These are phyloP conservation scores for Lasiodiplodia theobromae DNA, from an alignment of 2,329 filamentous ascomycete genomes.

Conservation along the genomic window DNA sequence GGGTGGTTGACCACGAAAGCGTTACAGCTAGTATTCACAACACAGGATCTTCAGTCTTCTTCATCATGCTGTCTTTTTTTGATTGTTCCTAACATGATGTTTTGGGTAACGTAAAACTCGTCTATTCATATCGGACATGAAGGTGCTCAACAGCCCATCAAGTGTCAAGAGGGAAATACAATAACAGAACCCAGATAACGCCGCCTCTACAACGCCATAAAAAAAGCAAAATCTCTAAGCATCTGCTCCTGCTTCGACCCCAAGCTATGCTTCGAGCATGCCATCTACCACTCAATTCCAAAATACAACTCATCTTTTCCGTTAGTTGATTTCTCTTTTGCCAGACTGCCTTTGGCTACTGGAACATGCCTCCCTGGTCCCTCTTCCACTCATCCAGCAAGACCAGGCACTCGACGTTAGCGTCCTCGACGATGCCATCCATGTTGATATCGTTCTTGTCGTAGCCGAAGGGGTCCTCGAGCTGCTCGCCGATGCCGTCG, in stretches of 20 bases:
- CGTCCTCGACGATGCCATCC: conserved; percentile 69
- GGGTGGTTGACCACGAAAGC: too few relatives aligned
- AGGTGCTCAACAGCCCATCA: neutral
- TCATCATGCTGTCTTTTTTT: too few relatives aligned
- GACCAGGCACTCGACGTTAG: conserved; percentile 64
- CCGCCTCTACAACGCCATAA: neutral
- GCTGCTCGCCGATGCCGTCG: conserved; percentile 67
- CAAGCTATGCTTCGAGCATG: neutral
- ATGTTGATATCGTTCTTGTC: conserved; percentile 73
- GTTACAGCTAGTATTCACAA: too few relatives aligned
- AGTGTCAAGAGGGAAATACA: neutral
- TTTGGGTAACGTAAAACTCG: neutral
- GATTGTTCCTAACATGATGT: neutral
- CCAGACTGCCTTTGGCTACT: neutral
- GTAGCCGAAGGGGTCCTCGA: conserved; percentile 72
- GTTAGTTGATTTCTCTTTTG: neutral
- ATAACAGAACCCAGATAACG: neutral
- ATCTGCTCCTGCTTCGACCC: neutral
- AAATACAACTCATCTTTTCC: too few relatives aligned
- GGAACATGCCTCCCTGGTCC: conserved; percentile 29
- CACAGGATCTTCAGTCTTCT: too few relatives aligned
- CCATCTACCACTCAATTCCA: too few relatives aligned
- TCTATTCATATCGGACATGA: conserved; percentile 7
- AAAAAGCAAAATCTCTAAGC: neutral
- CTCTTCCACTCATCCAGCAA: conserved; percentile 65